Conservation (phyloP, 441 rosid species). For the Geranium incanum region DNA sequence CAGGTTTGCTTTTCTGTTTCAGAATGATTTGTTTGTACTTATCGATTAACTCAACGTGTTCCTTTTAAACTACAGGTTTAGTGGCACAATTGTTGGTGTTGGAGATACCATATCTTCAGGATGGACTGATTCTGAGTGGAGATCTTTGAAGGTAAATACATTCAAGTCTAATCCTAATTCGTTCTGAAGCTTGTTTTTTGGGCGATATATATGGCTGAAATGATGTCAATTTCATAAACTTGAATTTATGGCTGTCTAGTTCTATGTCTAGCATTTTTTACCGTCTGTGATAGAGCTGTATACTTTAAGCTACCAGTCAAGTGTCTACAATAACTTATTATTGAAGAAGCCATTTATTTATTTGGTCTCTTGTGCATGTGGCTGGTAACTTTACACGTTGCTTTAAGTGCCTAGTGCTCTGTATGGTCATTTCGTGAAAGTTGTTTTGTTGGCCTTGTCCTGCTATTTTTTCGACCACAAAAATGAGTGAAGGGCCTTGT, state of each 20-base stretch:
- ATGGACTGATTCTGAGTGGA: conserved; percentile 96
- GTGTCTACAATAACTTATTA: not conserved
- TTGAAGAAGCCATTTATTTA: not conserved
- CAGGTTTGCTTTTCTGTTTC: conserved; percentile 14
- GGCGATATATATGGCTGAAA: not conserved
- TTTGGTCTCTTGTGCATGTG: not conserved
- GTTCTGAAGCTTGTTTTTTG: conserved; percentile 13
- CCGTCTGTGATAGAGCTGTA: not conserved
- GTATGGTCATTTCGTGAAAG: no score
- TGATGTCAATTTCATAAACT: not conserved
- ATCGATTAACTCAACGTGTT: conserved; percentile 9
- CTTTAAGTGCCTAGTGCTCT: not conserved
- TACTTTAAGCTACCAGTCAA: not conserved
- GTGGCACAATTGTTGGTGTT: conserved; percentile 18
- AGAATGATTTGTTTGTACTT: conserved; percentile 12
- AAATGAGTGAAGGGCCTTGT: no score
- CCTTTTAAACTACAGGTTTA: conserved; percentile 13
- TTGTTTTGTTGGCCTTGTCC: not conserved
- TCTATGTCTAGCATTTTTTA: not conserved
- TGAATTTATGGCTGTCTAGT: not conserved
- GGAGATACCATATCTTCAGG: conserved; percentile 61
- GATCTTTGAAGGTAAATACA: conserved; percentile 17
- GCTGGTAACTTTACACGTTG: not conserved
- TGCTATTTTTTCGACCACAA: no score
- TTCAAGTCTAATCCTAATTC: no score